A percentile compares a stretch with the other conserved stretches of the same genome.
Conservation (phyloP, 176 grass and related monocot species). For the Eleusine coracana region DNA sequence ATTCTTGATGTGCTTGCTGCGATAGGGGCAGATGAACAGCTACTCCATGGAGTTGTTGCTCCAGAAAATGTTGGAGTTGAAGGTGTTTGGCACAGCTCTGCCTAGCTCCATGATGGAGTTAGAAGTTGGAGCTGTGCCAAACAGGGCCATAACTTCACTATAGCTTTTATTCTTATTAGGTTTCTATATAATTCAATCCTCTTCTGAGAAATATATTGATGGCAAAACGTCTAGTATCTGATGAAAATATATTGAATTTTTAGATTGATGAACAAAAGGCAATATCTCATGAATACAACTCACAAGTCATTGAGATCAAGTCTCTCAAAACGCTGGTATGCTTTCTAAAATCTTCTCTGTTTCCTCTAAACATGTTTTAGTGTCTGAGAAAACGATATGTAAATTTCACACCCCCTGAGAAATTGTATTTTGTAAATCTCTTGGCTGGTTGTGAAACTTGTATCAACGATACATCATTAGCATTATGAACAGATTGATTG, state of each 20-base stretch:
- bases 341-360: constrained; percentile 27
- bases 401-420: constrained; percentile 15
- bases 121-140: no score
- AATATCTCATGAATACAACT: constrained; percentile 59
- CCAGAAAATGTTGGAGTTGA: no score
- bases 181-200: neutral
- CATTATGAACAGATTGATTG: constrained; percentile 32
- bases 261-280: constrained; percentile 73
- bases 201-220: constrained; percentile 29
- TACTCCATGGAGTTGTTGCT: no score
- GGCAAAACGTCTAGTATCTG: constrained; percentile 32
- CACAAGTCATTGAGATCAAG: constrained; percentile 69
- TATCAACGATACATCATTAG: neutral
- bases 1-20: no score
- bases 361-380: constrained; percentile 17
- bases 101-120: no score
- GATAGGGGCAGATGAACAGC: no score
- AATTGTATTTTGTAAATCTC: constrained; percentile 8
- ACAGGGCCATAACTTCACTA: neutral
- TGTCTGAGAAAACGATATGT: constrained; percentile 13
- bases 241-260: constrained; percentile 54
- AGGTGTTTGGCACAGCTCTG: no score
- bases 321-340: constrained; percentile 85
- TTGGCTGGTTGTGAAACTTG: neutral
- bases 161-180: constrained; percentile 21